Percentiles rank a stretch among this genome's conserved stretches.
Conservation (phyloP, 2,329 filamentous ascomycete species). For the Acephala macrosclerotiorum region DNA sequence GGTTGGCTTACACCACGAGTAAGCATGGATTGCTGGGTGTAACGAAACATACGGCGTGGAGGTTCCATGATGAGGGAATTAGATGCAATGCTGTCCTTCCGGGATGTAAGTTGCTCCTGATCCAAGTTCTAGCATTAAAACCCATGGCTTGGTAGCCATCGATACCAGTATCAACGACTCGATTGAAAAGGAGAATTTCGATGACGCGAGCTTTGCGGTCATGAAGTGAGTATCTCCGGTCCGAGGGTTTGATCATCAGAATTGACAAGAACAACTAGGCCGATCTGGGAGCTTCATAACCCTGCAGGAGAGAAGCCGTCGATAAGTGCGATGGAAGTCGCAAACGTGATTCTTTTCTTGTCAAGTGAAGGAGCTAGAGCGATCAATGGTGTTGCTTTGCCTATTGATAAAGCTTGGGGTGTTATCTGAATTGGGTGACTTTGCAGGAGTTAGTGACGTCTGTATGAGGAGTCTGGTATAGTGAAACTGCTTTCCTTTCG, state of each 20-base stretch:
- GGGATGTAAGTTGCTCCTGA: conserved; percentile 39
- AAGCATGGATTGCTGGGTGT: conserved; percentile 54
- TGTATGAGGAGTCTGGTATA: too few relatives aligned
- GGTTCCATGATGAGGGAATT: conserved; percentile 53
- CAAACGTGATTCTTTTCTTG: conserved; percentile 48
- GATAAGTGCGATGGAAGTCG: conserved; percentile 46
- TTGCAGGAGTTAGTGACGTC: too few relatives aligned
- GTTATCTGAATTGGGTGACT: conserved; percentile 40
- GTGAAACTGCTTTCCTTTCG: background rate
- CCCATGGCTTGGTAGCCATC: conserved; percentile 22
- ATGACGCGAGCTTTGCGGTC: conserved; percentile 38
- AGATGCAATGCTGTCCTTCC: conserved; percentile 55
- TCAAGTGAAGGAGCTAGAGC: conserved; percentile 45
- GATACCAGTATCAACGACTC: conserved; percentile 30
- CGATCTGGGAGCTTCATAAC: conserved; percentile 44
- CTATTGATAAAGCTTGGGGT: conserved; percentile 48
- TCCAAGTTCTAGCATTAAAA: background rate
- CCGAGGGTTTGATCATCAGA: too few relatives aligned
- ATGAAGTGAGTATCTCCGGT: conserved; percentile 32
- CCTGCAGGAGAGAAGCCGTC: conserved; percentile 30
- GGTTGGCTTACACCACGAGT: conserved; percentile 54
- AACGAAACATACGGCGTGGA: conserved; percentile 56
- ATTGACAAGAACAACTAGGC: conserved; percentile 26
- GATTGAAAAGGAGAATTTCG: conserved; percentile 34
- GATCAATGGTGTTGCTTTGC: conserved; percentile 47